Evolutionary conservation across 306 rosid genomes (phyloP), one percentile per base, ranked within the genome.

Genomic region (Mucuna pruriens): DNA sequence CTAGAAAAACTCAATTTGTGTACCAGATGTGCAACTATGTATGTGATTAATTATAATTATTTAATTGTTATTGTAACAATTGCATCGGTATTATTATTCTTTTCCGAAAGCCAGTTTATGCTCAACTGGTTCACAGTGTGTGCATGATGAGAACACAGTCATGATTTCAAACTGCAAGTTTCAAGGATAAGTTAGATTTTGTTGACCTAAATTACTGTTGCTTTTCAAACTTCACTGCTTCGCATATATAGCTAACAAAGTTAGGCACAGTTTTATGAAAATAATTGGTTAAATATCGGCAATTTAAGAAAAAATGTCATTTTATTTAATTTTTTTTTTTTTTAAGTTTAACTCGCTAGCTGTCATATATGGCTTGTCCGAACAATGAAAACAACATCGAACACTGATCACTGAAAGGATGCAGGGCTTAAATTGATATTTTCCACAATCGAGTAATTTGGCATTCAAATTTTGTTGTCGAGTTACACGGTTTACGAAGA

Each of bases 121-220:
- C 70, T 26, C 26, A 69, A 60, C 69, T 49, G 69, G 61, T 71
- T 83, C 75, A 48, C 68, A 77, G 31, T 57, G 75, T 77, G 66
- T 42, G 49, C 42, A 76, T 69, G 64, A 42, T 7, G 51, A 61
- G 82, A 51, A 62, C 62, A 62, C 7, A 11, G 26, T 69, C 62
- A 67, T 7, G 25, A 54, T 54, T 78, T 84, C 80, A 78, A 70
- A 55, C 71, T 39, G 71, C 80, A 70, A 85, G 76, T 85, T 82
- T 82, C 79, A 58, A 85, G 78, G 81, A 65, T 64, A 38, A 76
- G 65, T 61, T 73, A 74, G 61, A 66, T 78, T 71, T 77, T 74
- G 60, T 81, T 81, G 77, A 77, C 85, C 76, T 80, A 60, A 19
- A 57, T 58, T 48, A 40, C 52, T 49, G 44, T 19, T 70, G 23